Conservation (phyloP, 2,329 filamentous ascomycete genomes). For the Mycosphaerella sp. region DNA sequence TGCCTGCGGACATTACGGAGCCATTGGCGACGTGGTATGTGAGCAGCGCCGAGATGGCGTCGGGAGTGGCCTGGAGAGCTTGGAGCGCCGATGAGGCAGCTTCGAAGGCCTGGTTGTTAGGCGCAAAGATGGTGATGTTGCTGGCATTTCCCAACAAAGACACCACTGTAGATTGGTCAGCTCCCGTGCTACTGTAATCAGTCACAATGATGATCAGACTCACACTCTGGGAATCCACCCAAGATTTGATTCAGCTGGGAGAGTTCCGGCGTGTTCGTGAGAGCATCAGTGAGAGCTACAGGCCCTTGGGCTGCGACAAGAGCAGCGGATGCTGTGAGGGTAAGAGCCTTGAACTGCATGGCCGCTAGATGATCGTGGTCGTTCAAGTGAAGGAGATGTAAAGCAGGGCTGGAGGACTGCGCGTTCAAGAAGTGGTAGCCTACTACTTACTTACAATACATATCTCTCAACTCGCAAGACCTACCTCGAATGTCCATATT, state of each 20-base stretch:
- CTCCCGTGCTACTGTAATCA: not conserved
- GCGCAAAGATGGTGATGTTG: conserved; percentile 55
- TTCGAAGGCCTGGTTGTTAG: conserved; percentile 47
- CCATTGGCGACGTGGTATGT: conserved; percentile 56
- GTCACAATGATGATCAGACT: not conserved
- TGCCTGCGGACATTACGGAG: conserved; percentile 38
- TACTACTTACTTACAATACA: not conserved
- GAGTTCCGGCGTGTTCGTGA: conserved; percentile 28
- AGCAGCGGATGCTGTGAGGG: conserved; percentile 33
- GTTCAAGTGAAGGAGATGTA: not conserved
- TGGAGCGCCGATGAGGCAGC: conserved; percentile 32
- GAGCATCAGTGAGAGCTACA: conserved; percentile 34
- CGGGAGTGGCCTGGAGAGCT: conserved; percentile 31
- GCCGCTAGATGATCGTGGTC: not conserved
- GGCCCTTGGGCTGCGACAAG: conserved; percentile 31
- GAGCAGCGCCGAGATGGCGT: conserved; percentile 43
- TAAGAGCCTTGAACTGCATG: conserved; percentile 38
- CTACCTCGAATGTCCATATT: not conserved
- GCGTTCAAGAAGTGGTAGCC: not conserved
- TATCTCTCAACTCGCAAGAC: conserved; percentile 3
- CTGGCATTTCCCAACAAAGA: conserved; percentile 28
- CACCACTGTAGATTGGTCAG: conserved; percentile 24
- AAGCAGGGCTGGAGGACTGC: not conserved
- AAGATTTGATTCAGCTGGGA: conserved; percentile 16
- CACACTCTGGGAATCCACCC: conserved; percentile 12